A percentile compares a stretch with the other conserved stretches of the same genome.
Conservation (phyloP, 2,329 filamentous ascomycete genomes). For the Aspergillus awamori region DNA sequence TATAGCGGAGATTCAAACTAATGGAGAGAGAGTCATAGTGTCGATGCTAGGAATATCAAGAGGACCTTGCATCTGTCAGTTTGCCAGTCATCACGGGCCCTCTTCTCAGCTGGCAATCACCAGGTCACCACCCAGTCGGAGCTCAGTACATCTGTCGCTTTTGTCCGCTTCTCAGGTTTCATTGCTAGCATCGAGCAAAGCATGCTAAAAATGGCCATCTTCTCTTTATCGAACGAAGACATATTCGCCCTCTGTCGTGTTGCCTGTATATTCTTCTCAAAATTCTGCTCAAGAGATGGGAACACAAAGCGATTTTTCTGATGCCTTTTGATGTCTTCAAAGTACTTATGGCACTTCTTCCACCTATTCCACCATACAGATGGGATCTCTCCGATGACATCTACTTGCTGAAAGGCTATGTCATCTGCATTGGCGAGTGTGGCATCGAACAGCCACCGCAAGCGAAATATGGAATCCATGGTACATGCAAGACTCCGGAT, state of each 20-base stretch:
- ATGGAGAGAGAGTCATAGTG: no score
- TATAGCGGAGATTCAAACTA: no score
- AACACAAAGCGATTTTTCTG: neutral
- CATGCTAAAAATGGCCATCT: neutral
- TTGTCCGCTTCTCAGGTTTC: no score
- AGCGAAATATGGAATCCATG: neutral
- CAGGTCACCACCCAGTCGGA: no score
- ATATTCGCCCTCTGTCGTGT: neutral
- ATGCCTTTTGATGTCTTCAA: neutral
- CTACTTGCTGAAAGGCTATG: neutral
- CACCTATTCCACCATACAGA: neutral
- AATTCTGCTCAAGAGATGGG: neutral
- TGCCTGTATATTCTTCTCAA: neutral
- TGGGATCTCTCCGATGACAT: neutral
- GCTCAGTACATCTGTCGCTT: no score
- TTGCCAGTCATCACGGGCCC: no score
- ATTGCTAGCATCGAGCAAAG: neutral
- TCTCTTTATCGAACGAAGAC: neutral
- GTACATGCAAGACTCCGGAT: neutral
- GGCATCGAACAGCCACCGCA: neutral
- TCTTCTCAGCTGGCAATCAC: no score
- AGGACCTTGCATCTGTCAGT: no score
- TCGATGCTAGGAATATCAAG: no score
- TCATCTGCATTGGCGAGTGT: neutral
- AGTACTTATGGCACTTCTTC: neutral